These are phyloP conservation scores for Chlorella sp. DNA, from an alignment of 139 green algal species.

Conservation along the genomic window DNA sequence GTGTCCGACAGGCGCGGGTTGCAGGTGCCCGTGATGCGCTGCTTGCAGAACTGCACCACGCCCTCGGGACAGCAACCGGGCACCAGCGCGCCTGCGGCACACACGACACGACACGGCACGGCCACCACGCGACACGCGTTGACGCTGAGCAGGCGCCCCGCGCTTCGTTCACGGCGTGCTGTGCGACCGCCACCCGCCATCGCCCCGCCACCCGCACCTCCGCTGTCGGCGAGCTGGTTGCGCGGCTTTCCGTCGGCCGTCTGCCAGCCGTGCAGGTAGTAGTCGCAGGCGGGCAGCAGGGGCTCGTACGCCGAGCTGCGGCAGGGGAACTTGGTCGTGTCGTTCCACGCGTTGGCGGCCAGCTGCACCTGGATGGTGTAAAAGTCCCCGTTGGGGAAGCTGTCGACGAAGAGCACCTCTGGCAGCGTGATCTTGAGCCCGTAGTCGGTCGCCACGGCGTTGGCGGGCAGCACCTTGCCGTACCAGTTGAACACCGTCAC, in stretches of 20 bases:
- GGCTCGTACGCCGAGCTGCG: slow-evolving; percentile 9
- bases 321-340: slow-evolving; percentile 25
- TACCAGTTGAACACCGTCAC: neutral
- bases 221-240: neutral
- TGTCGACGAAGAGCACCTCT: slow-evolving; percentile 10
- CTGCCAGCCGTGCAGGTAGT: slow-evolving; percentile 33
- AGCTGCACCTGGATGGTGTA: slow-evolving; percentile 26
- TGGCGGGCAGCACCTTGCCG: neutral
- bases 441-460: neutral
- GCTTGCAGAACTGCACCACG: slow-evolving; percentile 3
- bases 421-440: slow-evolving; percentile 5
- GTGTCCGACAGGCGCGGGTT: slow-evolving; percentile 8
- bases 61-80: slow-evolving; percentile 6
- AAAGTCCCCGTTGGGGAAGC: neutral
- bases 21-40: neutral
- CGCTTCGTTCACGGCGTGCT: too few relatives aligned
- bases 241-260: slow-evolving; percentile 11
- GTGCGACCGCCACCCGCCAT: too few relatives aligned
- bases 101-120: neutral
- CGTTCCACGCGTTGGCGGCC: slow-evolving; percentile 4
- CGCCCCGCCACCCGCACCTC: too few relatives aligned
- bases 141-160: too few relatives aligned
- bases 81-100: neutral
- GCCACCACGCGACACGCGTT: too few relatives aligned
- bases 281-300: slow-evolving; percentile 22